These are phyloP conservation scores for Dichotomocladium elegans DNA, from an alignment of 371 early-diverging fungal species.

Conservation along the genomic window DNA sequence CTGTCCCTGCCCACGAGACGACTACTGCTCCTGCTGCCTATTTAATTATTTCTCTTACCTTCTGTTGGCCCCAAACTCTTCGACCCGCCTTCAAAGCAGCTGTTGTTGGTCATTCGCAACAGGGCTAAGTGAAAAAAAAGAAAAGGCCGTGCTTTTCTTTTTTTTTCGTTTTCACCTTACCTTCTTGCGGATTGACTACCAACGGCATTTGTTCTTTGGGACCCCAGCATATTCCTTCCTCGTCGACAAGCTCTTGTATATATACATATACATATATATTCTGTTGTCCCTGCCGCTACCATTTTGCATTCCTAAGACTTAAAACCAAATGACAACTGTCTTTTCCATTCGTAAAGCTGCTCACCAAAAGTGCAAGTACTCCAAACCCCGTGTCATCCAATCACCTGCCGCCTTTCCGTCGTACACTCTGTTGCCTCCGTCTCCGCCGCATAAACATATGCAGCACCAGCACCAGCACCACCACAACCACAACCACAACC, in stretches of 20 bases:
- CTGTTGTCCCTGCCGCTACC: neutral
- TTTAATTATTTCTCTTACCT: neutral
- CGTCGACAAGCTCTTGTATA: neutral
- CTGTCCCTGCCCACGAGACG: too few species aligned
- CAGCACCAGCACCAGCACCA: neutral
- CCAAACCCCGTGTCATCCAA: slow-evolving; percentile 13
- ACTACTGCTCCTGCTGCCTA: too few species aligned
- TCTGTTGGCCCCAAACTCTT: neutral
- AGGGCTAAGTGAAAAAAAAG: slow-evolving; percentile 4
- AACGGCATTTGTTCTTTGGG: too few species aligned
- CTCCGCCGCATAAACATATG: slow-evolving; percentile 17
- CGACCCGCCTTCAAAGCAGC: neutral
- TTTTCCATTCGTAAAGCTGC: slow-evolving; percentile 6
- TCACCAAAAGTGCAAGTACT: slow-evolving; percentile 1
- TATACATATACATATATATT: too few species aligned
- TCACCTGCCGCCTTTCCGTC: slow-evolving; percentile 4
- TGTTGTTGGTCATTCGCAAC: slow-evolving; percentile 10
- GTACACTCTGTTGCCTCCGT: slow-evolving; percentile 12
- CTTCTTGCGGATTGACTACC: neutral
- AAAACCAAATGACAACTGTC: slow-evolving; percentile 11
- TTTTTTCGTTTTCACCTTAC: neutral
- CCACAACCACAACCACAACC: too few species aligned
- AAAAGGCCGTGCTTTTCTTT: neutral
- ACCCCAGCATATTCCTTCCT: neutral
- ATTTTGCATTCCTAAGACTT: neutral